These are phyloP conservation scores for Barbarea vulgaris DNA, from an alignment of 345 rosid genomes.

Conservation along the genomic window DNA sequence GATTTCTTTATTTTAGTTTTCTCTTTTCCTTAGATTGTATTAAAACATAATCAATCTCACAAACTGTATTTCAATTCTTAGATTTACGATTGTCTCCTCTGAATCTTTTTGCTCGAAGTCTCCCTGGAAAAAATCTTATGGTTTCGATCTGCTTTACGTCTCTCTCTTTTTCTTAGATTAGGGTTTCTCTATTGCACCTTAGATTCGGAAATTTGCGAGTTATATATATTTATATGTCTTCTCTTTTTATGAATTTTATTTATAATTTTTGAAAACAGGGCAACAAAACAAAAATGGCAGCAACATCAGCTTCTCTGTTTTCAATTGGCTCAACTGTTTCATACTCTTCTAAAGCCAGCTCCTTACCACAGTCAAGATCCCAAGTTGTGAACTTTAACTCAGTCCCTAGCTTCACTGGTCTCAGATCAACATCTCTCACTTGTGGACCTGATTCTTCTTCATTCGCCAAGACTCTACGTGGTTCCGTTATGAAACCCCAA, in stretches of 20 bases:
- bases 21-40: no score
- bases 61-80: no score
- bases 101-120: no score
- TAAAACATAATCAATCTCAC: no score
- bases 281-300: constrained; percentile 55
- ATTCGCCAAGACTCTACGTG: constrained; percentile 48
- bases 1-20: no score
- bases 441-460: constrained; percentile 60
- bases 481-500: constrained; percentile 47
- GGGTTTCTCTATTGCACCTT: no score
- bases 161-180: no score
- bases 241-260: no score
- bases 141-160: not conserved
- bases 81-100: not conserved
- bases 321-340: constrained; percentile 59
- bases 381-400: constrained; percentile 47
- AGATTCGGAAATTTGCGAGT: no score
- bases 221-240: no score
- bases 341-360: constrained; percentile 48
- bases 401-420: constrained; percentile 55
- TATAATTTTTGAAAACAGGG: no score
- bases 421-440: constrained; percentile 61
- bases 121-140: no score
- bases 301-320: constrained; percentile 64
- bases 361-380: constrained; percentile 49